Evolutionary conservation across 139 green algal species (phyloP).

Genomic region (Volvox reticuliferus): DNA sequence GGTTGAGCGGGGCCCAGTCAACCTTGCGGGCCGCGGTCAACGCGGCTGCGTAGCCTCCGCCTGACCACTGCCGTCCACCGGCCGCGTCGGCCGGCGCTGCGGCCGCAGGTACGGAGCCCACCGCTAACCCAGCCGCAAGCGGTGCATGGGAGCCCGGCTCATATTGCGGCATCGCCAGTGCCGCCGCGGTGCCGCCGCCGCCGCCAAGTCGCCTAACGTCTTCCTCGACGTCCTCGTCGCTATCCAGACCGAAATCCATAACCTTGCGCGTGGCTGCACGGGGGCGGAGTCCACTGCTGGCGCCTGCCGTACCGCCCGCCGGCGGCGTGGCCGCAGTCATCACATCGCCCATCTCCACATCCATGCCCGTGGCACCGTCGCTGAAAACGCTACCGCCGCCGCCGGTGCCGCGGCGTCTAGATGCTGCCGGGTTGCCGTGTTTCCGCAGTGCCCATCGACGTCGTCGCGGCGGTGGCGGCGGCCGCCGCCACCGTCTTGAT

Average conservation of each 20-base stretch:
- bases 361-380: background rate
- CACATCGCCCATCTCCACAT: constrained; percentile 8
- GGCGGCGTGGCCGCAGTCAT: background rate
- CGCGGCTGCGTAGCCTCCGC: background rate
- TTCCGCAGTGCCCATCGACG: background rate
- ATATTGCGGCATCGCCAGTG: background rate
- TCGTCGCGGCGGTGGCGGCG: background rate
- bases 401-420: background rate
- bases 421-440: background rate
- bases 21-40: constrained; percentile 21
- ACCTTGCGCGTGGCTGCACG: background rate
- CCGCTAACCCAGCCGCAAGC: background rate
- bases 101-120: background rate
- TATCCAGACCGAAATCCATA: background rate
- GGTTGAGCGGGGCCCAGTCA: background rate
- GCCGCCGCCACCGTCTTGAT: constrained; percentile 4
- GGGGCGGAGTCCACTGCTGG: background rate
- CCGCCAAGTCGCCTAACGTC: background rate
- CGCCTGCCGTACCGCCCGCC: no score
- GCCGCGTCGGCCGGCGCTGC: background rate
- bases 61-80: background rate
- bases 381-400: background rate
- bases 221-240: background rate
- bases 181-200: background rate
- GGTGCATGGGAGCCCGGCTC: background rate